phyloP scores from a whole-genome alignment of 805 yeast species.

The Debaryomyces hansenii region DNA sequence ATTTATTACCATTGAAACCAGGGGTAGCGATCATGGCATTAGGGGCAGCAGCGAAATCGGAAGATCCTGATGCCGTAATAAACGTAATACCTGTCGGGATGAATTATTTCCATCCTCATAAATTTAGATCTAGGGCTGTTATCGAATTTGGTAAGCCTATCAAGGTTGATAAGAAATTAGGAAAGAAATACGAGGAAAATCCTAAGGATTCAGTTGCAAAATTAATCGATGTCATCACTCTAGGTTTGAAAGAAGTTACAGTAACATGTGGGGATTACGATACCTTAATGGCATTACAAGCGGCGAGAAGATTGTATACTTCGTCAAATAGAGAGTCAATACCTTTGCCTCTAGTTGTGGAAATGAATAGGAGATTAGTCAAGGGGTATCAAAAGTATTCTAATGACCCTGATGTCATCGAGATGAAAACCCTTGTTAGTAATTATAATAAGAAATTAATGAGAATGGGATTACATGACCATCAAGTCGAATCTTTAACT shows the following conservation, averaged over 20 bases:
- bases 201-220: conserved; percentile 25
- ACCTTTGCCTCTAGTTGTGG: conserved; percentile 43
- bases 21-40: conserved; percentile 48
- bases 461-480: conserved; percentile 39
- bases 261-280: conserved; percentile 43
- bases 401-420: conserved; percentile 33
- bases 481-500: conserved; percentile 35
- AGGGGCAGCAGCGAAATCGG: conserved; percentile 36
- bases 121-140: conserved; percentile 41
- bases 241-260: conserved; percentile 38
- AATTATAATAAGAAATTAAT: conserved; percentile 32
- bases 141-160: conserved; percentile 44
- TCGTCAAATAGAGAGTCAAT: conserved; percentile 30
- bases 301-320: conserved; percentile 41
- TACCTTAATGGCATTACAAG: conserved; percentile 43
- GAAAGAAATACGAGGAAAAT: conserved; percentile 24
- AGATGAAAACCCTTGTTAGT: conserved; percentile 28
- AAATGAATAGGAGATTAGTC: conserved; percentile 39
- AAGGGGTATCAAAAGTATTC: conserved; percentile 35
- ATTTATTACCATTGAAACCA: conserved; percentile 42
- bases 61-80: conserved; percentile 22
- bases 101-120: conserved; percentile 43
- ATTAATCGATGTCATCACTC: conserved; percentile 28
- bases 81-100: conserved; percentile 41
- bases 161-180: conserved; percentile 29